Evolutionary conservation across 2,329 filamentous ascomycete species (phyloP), one percentile per base, ranked within the genome.

Genomic region (Cercospora sesami): DNA sequence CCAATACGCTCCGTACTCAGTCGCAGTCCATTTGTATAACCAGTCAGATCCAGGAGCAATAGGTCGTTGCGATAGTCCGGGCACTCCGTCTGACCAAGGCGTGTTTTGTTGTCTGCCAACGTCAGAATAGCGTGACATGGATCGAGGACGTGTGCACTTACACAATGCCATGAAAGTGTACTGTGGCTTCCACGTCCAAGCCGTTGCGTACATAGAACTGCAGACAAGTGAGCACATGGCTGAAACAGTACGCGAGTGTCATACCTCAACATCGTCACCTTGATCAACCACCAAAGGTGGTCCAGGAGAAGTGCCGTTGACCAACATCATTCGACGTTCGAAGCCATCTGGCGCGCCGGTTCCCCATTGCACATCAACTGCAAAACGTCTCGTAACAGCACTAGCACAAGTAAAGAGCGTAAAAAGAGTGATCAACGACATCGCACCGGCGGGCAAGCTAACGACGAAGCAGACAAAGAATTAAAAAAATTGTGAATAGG

Each of bases 151-250:
- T 12, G 14, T 14, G 28, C 4, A 63, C 65, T 16, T 48, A 68
- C 62, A 51, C 59, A n/a, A 73, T 72, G 39, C 72, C 72, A 53
- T 73, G 72, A 28, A 69, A 73, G 42, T 72, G 72, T 18, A 73
- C 53, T 7, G 68, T 69, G 14, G 71, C 68, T n/a, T 69, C 57
- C 42, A 58, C 21, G 23, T 64, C 63, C 23, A 71, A 23, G 12
- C 61, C 36, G 30, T 71, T 71, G 28, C 60, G 51, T 8, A 72
- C 67, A 31, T 63, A 68, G 64, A 70, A 70, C 68, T 70, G 39
- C 12, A 21, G 30, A 12, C 18, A 23, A 12, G 16, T 66, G 5
- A 69, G 67, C 30, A 39, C 16, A 14, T 23, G 6, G n/a, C 31
- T 39, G n/a, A 18, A 5, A 39, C 30, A 5, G 14, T n/a, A 39